Evolutionary conservation across 768 basidiomycete species (phyloP), one percentile per base, ranked within the genome.

Genomic region (Mycena epipterygia): DNA sequence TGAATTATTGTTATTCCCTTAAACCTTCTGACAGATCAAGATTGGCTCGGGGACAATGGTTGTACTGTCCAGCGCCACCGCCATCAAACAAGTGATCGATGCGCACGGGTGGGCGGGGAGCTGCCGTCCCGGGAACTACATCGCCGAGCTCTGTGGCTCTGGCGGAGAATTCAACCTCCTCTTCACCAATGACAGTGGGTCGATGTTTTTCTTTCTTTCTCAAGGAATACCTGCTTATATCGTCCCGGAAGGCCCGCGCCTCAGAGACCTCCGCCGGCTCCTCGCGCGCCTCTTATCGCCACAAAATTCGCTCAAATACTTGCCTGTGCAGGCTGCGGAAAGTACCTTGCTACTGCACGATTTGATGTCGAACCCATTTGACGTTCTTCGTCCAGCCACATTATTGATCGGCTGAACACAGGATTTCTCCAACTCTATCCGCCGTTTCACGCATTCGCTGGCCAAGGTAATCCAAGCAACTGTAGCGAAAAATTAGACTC

Each of bases 61-160:
- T 16, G 60, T 61, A 19, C 60, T 61, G 25, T 61, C 60, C 1
- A 61, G 60, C 16, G n/a, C 60, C 8, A 21, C 46, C 14, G 60
- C 60, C 1, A 59, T 59, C 58, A 59, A 59, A 42, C 11, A 59
- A 19, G 42, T 59, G 1, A 42, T 59, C 42, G 58, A 59, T 30
- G 46, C 44, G 42, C 27, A 46, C 19, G 60, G 60, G 16, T 51
- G 60, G 60, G 46, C 25, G n/a, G 60, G 44, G n/a, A 61, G 60
- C 41, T 52, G 51, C n/a, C 60, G 62, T 29, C 52, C 62, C 5
- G 32, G 17, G 1, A 61, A 61, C 21, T 61, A 61, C 33, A 51
- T 61, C 11, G 60, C 58, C 21, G 58, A 59, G 33, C 44, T 61
- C 14, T 49, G 46, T 25, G 59, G 48, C n/a, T 61, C 48, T 1